Percentiles rank a stretch among this genome's conserved stretches.
Evolutionary conservation across 257 asterid genomes (phyloP).

Genomic region (Jacaranda mimosifolia): DNA sequence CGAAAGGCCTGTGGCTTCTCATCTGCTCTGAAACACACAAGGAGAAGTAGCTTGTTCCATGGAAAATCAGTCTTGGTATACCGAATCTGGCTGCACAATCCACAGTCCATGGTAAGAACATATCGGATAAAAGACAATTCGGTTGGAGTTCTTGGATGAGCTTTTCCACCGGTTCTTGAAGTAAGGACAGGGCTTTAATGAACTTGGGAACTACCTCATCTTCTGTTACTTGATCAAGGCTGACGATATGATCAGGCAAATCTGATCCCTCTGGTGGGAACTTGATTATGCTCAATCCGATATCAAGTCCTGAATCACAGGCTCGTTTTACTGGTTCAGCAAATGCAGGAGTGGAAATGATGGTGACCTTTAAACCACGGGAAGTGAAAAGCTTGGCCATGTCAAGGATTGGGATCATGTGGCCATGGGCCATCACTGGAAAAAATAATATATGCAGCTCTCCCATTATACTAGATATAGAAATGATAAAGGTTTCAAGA

Average conservation of each 20-base stretch:
- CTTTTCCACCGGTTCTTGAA: conserved; percentile 54
- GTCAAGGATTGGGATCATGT: conserved; percentile 59
- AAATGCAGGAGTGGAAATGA: conserved; percentile 45
- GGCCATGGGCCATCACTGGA: conserved; percentile 64
- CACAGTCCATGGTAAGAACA: conserved; percentile 66
- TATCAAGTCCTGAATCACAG: conserved; percentile 38
- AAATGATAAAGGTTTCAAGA: neutral
- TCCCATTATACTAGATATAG: neutral
- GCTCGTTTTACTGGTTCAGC: conserved; percentile 28
- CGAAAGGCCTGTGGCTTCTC: conserved; percentile 41
- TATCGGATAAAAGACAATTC: conserved; percentile 58
- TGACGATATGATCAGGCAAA: conserved; percentile 46
- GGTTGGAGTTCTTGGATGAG: conserved; percentile 52
- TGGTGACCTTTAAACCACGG: conserved; percentile 48
- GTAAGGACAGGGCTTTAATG: conserved; percentile 34
- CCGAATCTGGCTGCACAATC: conserved; percentile 59
- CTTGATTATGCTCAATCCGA: conserved; percentile 32
- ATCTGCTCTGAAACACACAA: conserved; percentile 37
- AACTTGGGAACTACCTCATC: conserved; percentile 31
- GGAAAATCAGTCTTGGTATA: conserved; percentile 64
- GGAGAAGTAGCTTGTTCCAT: conserved; percentile 56
- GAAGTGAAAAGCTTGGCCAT: conserved; percentile 64
- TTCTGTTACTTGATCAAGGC: conserved; percentile 37
- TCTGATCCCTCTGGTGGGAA: conserved; percentile 53
- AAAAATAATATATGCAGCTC: conserved; percentile 48